Base-by-base conservation (phyloP, 306 rosid genomes). In the Gillenia trifoliata region DNA sequence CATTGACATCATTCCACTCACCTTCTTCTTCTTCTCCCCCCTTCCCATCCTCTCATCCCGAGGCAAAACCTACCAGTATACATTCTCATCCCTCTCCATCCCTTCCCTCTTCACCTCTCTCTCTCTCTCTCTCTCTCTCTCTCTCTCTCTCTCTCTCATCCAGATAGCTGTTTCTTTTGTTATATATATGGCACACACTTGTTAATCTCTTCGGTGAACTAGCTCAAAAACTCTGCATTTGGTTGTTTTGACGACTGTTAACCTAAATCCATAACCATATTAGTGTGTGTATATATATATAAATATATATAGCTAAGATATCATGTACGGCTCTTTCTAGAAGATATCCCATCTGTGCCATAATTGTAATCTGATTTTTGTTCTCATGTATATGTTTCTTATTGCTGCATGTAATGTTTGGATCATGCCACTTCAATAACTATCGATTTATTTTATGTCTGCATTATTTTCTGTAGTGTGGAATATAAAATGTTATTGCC, bases 1-100 rank as follows among this genome's bases (percentile, higher is more conserved):
- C 73, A 79, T 91, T 83, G 83, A 84, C 89, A 94, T 94, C 98
- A 94, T 91, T 94, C 88, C 96, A 86, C 96, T 94, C 97, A 93
- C 98, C 92, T 84, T 83, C 96, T 91, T 88, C 89, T 73, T 63
- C 76, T 63, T 34, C 82, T 87, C 78, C 87, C 87, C 70, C 86
- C 38, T 17, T 67, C 61, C 36, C 2, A n/a, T 79, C 88, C 81
- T 88, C 90, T 77, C 88, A 83, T 88, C 95, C 96, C 98, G 87
- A 93, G 87, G 91, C 88, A 85, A 56, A 85, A 75, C 86, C 88
- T 75, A 76, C 87, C 87, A 82, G 68, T 90, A 86, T 84, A 82
- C 93, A 84, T 80, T 79, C 89, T 68, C 33, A 54, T 82, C 23
- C 87, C 81, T 78, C 87, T 79, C 74, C 83, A 72, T 70, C 64